Conservation (phyloP, 2,329 filamentous ascomycete species). For the Alternaria infectoria region DNA sequence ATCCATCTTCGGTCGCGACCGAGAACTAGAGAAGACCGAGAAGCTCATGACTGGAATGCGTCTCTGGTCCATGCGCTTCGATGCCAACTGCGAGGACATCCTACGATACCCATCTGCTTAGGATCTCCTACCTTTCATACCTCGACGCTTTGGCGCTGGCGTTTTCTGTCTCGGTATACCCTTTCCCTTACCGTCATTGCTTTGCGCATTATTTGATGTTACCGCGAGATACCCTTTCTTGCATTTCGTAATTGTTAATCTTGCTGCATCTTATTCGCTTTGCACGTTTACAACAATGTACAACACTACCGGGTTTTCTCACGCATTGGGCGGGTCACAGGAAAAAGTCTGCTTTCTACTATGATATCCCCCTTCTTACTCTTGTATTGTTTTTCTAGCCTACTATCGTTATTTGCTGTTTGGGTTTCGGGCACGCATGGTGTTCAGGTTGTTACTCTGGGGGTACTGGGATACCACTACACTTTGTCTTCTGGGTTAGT, state of each 20-base stretch:
- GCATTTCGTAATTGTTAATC: constrained; percentile 45
- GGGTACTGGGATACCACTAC: constrained; percentile 21
- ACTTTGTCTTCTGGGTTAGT: constrained; percentile 23
- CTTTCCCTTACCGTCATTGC: constrained; percentile 20
- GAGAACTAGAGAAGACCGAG: constrained; percentile 88
- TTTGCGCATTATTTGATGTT: constrained; percentile 40
- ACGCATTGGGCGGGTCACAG: constrained; percentile 46
- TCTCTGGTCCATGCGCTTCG: constrained; percentile 91
- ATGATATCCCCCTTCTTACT: constrained; percentile 42
- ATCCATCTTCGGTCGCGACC: constrained; percentile 90
- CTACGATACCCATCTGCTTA: constrained; percentile 61
- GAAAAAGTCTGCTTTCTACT: constrained; percentile 46
- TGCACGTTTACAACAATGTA: constrained; percentile 42
- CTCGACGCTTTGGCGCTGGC: constrained; percentile 35
- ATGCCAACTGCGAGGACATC: constrained; percentile 94
- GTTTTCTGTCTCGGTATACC: constrained; percentile 32
- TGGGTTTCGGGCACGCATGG: constrained; percentile 18
- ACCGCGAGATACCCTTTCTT: constrained; percentile 50
- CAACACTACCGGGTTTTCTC: constrained; percentile 39
- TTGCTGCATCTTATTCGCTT: constrained; percentile 43
- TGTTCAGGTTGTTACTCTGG: constrained; percentile 22
- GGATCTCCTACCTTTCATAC: constrained; percentile 18
- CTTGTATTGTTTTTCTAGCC: constrained; percentile 21
- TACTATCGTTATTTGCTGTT: constrained; percentile 19
- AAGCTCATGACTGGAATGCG: constrained; percentile 89